Evolutionary conservation across 140 eudicot genomes (phyloP).

Genomic region (Ambrosia hybrid): DNA sequence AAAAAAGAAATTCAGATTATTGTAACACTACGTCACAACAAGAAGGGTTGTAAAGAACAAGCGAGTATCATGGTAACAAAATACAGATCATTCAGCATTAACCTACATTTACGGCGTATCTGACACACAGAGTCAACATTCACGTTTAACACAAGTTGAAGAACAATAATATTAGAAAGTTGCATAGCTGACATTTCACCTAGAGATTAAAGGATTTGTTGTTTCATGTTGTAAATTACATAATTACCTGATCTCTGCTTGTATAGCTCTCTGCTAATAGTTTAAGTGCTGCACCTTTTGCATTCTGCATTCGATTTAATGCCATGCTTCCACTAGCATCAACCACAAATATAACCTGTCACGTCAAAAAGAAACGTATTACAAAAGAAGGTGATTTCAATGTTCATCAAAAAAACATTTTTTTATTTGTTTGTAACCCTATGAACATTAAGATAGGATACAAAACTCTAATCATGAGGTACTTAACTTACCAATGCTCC

Average conservation of each 20-base stretch:
- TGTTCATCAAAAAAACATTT: neutral
- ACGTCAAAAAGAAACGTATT: neutral
- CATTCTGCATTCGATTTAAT: constrained; percentile 96
- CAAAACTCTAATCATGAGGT: neutral
- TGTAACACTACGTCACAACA: neutral
- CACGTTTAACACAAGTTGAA: neutral
- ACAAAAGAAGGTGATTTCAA: neutral
- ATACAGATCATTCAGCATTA: neutral
- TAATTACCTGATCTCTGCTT: constrained; percentile 97
- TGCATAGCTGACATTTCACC: neutral
- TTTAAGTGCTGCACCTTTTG: constrained; percentile 98
- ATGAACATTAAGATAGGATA: constrained; percentile 1
- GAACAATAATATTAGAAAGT: constrained; percentile 1
- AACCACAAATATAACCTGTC: constrained; percentile 95
- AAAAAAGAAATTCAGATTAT: neutral
- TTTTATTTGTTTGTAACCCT: neutral
- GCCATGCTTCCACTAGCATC: constrained; percentile 99
- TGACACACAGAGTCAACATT: neutral
- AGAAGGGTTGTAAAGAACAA: constrained; percentile 19
- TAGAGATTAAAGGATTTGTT: neutral
- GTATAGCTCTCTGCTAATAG: constrained; percentile 97
- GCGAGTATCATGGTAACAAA: neutral
- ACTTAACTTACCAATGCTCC: constrained; percentile 77
- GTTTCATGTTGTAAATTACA: constrained; percentile 4
- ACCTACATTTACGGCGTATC: no score